Base-by-base conservation (phyloP, 2,329 filamentous ascomycete genomes). In the Fusarium tupiense region DNA sequence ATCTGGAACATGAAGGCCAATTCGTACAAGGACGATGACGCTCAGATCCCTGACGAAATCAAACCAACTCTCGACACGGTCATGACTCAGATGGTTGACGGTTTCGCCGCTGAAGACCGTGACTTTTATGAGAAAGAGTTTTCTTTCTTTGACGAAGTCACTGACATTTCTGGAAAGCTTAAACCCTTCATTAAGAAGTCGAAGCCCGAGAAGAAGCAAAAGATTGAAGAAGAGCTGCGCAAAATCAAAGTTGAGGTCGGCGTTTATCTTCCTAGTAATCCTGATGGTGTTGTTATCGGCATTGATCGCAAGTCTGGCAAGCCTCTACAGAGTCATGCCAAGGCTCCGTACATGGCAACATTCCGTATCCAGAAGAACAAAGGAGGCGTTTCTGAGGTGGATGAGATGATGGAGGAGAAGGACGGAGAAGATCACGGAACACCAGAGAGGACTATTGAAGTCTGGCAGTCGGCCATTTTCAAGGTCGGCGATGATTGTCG, bases 1-100 rank as follows among this genome's bases (percentile, higher is more conserved):
- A 99, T 99, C 80, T 99, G 97, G 96, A 99, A 99, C 82, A 99
- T 99, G 93, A 99, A 98, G 82, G 96, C 96, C 38, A 99, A 99
- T 82, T 94, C 95, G 3, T 99, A 94, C 88, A 99, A 98, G 82
- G 97, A 99, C 75, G 96, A 99, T 78, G 94, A 98, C 76, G 95
- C 93, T 20, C 91, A 93, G 77, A 90, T 97, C 72, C 95, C 96
- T 26, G 96, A 99, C 82, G 90, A 91, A 8, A 93, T 98, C 79
- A 99, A 99, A 81, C 96, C 96, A 6, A 96, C 93, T 0, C 89
- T 99, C 7, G 97, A 99, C 83, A 91, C 91, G 62, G 96, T 99
- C 75, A 97, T 94, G 91, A 88, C 89, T 35, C 92, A 92, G 77
- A 91, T 99, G 86, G 90, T 98, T 61, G 86, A 89, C 17, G 94